These are phyloP conservation scores for Dioscorea zingiberensis DNA, from an alignment of 106 monocot species.

Conservation along the genomic window DNA sequence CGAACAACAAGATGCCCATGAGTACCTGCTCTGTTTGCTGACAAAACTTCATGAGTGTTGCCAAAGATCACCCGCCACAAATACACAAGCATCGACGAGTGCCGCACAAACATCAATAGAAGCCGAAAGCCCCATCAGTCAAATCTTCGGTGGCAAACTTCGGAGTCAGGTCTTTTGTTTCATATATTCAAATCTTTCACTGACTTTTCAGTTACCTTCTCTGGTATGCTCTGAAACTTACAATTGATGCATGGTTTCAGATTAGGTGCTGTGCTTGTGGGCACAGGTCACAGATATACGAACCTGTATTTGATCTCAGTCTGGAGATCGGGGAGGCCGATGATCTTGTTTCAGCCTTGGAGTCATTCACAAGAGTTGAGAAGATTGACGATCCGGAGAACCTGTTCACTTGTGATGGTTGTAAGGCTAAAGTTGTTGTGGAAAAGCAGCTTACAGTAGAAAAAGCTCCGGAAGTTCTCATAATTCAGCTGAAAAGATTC, in stretches of 20 bases:
- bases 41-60: too few species aligned
- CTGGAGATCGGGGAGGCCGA: slow-evolving; percentile 56
- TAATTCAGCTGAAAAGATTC: slow-evolving; percentile 76
- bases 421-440: slow-evolving; percentile 37
- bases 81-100: too few species aligned
- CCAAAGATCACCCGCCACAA: too few species aligned
- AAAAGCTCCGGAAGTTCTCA: slow-evolving; percentile 51
- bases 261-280: slow-evolving; percentile 56
- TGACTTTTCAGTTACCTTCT: too few species aligned
- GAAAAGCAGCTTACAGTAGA: slow-evolving; percentile 57
- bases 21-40: too few species aligned
- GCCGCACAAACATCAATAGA: too few species aligned
- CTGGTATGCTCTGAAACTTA: too few species aligned
- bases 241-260: slow-evolving; percentile 22
- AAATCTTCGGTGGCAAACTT: too few species aligned
- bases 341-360: slow-evolving; percentile 40
- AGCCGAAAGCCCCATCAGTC: too few species aligned
- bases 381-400: slow-evolving; percentile 50
- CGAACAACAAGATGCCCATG: too few species aligned
- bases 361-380: slow-evolving; percentile 62
- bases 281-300: slow-evolving; percentile 53
- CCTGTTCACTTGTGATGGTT: slow-evolving; percentile 56
- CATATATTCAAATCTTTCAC: too few species aligned
- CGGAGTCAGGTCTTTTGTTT: too few species aligned
- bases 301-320: slow-evolving; percentile 60